Base-by-base conservation (phyloP, 2,329 filamentous ascomycete genomes). In the Ilyonectria destructans region DNA sequence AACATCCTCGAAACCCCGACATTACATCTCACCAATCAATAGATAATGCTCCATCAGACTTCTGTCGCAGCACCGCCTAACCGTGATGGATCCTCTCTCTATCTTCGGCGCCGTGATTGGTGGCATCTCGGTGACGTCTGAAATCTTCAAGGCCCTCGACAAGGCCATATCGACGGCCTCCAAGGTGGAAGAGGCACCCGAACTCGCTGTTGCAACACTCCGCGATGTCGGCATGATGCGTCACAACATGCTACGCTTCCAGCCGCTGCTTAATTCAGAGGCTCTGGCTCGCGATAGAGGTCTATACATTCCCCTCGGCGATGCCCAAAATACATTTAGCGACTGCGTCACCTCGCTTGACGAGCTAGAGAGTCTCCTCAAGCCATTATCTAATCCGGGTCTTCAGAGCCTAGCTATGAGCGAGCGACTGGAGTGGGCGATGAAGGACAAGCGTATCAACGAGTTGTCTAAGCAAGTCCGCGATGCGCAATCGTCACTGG, bases 41-140 rank as follows among this genome's bases (percentile, higher is more conserved):
- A n/a, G 40, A 15, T n/a, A 43, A 43, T 7, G 17, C 40, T 43
- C 6, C 6, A 43, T n/a, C 37, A 7, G 19, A 7, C 43, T 46
- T 52, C 49, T 7, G 7, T 17, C n/a, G 49, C 17, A 43, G 37
- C 15, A 43, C 17, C 13, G 31, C 31, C 17, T 43, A 17, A 15
- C 9, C n/a, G 10, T 45, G n/a, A 60, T 60, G 58, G 58, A 60
- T 52, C 58, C 58, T 15, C 58, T 60, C 46, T 43, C 58, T 13
- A 60, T 60, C 33, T 52, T 60, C 31, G 58, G 58, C 33, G 58
- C 58, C 58, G 58, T 60, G 19, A 60, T 46, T 3, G 58, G 58
- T 46, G 58, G 57, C 21, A 52, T 60, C 45, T 60, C 58, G 8
- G 46, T 49, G 2, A 49, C 58, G 8, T 60, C 58, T 3, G 58